Evolutionary conservation across 441 rosid species (phyloP).

Genomic region (Brassica hybrid): DNA sequence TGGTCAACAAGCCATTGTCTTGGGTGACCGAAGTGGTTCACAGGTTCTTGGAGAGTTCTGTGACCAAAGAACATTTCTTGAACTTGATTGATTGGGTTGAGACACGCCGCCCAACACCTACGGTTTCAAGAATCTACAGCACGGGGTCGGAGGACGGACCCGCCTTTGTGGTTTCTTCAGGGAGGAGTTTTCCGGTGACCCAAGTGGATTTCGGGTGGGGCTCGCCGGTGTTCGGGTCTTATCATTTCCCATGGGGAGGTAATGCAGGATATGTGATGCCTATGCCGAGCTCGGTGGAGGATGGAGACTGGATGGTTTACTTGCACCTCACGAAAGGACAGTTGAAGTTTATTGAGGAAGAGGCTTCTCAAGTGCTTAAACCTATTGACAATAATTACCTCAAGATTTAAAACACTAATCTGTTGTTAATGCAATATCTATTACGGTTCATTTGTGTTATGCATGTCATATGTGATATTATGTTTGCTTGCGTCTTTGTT

Average conservation of each 20-base stretch:
- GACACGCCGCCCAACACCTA: constrained; percentile 66
- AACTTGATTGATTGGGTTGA: constrained; percentile 89
- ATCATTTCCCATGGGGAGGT: constrained; percentile 92
- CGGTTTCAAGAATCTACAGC: constrained; percentile 59
- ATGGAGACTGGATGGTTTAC: constrained; percentile 85
- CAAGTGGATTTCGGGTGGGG: constrained; percentile 86
- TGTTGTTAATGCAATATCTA: neutral
- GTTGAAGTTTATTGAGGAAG: constrained; percentile 58
- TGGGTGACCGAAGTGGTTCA: constrained; percentile 72
- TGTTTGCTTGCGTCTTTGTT: constrained; percentile 24
- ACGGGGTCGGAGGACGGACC: constrained; percentile 58
- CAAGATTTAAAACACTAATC: constrained; percentile 26
- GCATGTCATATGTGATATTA: neutral
- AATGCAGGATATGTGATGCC: constrained; percentile 84
- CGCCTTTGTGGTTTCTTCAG: constrained; percentile 82
- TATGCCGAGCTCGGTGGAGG: constrained; percentile 65
- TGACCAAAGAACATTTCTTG: constrained; percentile 73
- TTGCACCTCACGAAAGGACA: constrained; percentile 62
- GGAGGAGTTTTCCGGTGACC: constrained; percentile 60
- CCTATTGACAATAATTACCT: constrained; percentile 60
- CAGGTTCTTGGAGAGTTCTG: constrained; percentile 51
- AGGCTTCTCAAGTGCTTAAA: constrained; percentile 55
- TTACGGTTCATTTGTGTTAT: neutral
- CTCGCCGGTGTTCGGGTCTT: constrained; percentile 65
- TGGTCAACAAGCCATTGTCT: constrained; percentile 57